These are phyloP conservation scores for Hypoxylon sp. DNA, from an alignment of 2,329 filamentous ascomycete genomes.

Conservation along the genomic window DNA sequence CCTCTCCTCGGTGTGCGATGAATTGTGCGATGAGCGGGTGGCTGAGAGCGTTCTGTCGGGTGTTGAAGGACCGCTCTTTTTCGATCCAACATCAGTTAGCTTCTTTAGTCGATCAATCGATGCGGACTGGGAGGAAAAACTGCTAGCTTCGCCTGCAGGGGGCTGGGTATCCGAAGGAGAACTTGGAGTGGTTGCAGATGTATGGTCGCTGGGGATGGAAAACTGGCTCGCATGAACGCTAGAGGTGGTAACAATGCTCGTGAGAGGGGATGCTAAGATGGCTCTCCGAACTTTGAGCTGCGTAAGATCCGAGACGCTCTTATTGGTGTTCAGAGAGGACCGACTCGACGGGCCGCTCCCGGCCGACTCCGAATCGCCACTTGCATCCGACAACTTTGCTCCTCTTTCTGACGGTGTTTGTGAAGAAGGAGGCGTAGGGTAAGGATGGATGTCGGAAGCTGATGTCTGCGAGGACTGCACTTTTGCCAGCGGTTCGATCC, in stretches of 20 bases:
- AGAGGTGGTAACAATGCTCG: conserved; percentile 69
- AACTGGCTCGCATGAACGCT: conserved; percentile 73
- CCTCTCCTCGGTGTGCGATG: conserved; percentile 54
- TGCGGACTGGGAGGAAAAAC: conserved; percentile 62
- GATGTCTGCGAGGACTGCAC: conserved; percentile 43
- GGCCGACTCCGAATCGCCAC: conserved; percentile 50
- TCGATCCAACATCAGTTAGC: conserved; percentile 84
- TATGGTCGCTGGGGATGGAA: conserved; percentile 70
- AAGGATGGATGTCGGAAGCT: conserved; percentile 52
- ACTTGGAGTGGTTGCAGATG: conserved; percentile 60
- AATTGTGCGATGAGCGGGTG: conserved; percentile 62
- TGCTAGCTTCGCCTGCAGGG: conserved; percentile 48
- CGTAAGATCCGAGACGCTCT: conserved; percentile 55
- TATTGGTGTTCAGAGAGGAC: conserved; percentile 52
- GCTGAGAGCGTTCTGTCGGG: conserved; percentile 86
- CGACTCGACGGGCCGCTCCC: conserved; percentile 47
- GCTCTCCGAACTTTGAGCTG: conserved; percentile 54
- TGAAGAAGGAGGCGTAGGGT: conserved; percentile 68
- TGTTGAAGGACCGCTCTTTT: conserved; percentile 92
- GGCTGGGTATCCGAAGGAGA: conserved; percentile 57
- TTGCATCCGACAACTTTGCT: conserved; percentile 52
- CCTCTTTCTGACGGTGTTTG: conserved; percentile 55
- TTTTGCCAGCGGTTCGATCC: conserved; percentile 46
- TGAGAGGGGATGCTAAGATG: conserved; percentile 65
- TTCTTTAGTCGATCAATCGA: conserved; percentile 76